Base-by-base conservation (phyloP, 2,329 filamentous ascomycete species). In the Claviceps maximensis region DNA sequence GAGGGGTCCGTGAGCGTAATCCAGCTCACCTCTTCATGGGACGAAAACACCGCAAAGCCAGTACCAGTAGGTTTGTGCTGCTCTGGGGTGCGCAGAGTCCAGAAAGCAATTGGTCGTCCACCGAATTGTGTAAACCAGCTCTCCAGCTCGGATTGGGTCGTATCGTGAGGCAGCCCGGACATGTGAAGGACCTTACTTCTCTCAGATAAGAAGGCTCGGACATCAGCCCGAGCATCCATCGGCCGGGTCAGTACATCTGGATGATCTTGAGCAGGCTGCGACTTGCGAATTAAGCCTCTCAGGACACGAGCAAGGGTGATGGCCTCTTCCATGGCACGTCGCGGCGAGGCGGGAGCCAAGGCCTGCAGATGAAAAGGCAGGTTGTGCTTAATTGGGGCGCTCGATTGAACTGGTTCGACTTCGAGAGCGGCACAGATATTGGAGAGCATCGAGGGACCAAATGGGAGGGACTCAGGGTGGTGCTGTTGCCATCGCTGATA, bases 91-190 rank as follows among this genome's bases (percentile, higher is more conserved):
- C 91, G 87, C 50, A 98, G 79, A 19, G 93, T 98, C 93, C 93
- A 98, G 73, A 98, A 98, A 21, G 93, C 93, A 72, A 98, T 98
- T 31, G 93, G 93, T 45, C 93, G 87, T 49, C 93, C 93, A 58
- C 93, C 93, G 66, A 95, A 98, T 70, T 98, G 93, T 31, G 93
- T 98, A 67, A 97, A 98, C 93, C 93, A 98, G 72, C 90, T 96
- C 74, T 98, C 93, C 25, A 98, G 79, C 73, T 98, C 93, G 3
- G 91, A 97, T 72, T 98, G 93, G 1, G 93, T 98, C 38, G 93
- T 98, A 63, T 98, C 93, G 67, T 98, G 93, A 46, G 93, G 93
- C 51, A 98, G 78, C 49, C 93, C 93, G 63, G 90, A 95, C 84
- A 98, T 91, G 71, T 98, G 93, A 53, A 98, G 80, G 41, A 98